Evolutionary conservation across 768 basidiomycete species (phyloP).

Genomic region (Boletus speciosus): DNA sequence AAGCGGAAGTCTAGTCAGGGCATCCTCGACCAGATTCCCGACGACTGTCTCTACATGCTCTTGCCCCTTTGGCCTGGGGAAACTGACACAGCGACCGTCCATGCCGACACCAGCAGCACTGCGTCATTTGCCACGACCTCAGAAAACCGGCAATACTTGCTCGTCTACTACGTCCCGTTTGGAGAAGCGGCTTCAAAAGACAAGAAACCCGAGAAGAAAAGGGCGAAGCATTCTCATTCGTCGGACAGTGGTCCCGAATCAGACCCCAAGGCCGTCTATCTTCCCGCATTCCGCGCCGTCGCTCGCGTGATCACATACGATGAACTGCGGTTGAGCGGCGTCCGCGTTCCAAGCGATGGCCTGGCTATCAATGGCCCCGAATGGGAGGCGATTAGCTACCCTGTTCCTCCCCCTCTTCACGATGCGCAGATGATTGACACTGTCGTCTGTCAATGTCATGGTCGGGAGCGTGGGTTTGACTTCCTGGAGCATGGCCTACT

Average conservation of each 20-base stretch:
- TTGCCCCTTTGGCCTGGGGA: conserved; percentile 82
- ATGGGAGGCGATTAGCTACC: conserved; percentile 42
- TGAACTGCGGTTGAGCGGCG: conserved; percentile 69
- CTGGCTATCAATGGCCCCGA: conserved; percentile 64
- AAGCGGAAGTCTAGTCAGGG: conserved; percentile 28
- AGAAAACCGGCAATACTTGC: conserved; percentile 62
- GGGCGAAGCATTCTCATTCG: conserved; percentile 27
- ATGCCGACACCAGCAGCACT: conserved; percentile 18
- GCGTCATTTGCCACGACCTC: conserved; percentile 39
- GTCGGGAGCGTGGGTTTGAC: conserved; percentile 66
- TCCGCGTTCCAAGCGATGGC: conserved; percentile 71
- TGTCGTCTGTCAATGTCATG: conserved; percentile 56
- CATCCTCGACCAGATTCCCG: conserved; percentile 59
- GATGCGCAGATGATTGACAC: conserved; percentile 38
- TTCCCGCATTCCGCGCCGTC: conserved; percentile 66
- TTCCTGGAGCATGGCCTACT: conserved; percentile 78
- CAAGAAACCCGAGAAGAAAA: conserved; percentile 32
- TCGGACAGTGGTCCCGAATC: conserved; percentile 24
- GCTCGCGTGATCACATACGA: conserved; percentile 71
- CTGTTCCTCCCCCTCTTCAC: conserved; percentile 25
- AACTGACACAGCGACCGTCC: conserved; percentile 47
- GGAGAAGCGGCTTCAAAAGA: conserved; percentile 8
- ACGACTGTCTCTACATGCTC: conserved; percentile 76
- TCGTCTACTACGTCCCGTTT: conserved; percentile 76
- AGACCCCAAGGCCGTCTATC: conserved; percentile 48